Percentiles rank a stretch among this genome's conserved stretches.
Evolutionary conservation across 78 protist species (phyloP).

Genomic region (Ministeria vibrans): DNA sequence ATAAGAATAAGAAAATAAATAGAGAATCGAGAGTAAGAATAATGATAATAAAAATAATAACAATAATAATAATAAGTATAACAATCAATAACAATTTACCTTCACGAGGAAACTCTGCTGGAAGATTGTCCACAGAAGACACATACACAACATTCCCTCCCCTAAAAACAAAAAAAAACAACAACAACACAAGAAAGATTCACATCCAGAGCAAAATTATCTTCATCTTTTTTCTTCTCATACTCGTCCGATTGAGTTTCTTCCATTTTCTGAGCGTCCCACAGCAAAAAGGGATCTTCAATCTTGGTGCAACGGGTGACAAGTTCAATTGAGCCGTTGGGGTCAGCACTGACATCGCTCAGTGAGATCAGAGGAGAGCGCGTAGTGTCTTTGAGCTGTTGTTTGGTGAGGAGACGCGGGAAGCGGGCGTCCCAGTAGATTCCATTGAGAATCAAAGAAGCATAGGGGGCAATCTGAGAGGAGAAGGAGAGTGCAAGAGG

Average conservation of each 20-base stretch:
- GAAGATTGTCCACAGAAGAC: conserved; percentile 79
- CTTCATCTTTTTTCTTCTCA: too few relatives aligned
- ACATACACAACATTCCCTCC: conserved; percentile 70
- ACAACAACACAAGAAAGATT: background rate
- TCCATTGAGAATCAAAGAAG: conserved; percentile 47
- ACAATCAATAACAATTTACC: too few relatives aligned
- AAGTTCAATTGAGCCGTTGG: conserved; percentile 70
- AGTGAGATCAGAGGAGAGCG: conserved; percentile 46
- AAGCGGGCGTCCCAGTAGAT: conserved; percentile 84
- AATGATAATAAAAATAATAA: too few relatives aligned
- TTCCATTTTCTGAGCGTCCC: conserved; percentile 57
- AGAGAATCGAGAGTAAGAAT: too few relatives aligned
- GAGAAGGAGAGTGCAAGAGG: background rate
- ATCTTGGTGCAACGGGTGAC: conserved; percentile 67
- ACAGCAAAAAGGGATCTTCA: conserved; percentile 73
- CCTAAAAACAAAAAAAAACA: conserved; percentile 18
- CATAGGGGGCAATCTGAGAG: conserved; percentile 35
- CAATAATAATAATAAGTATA: too few relatives aligned
- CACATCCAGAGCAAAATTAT: background rate
- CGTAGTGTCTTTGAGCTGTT: conserved; percentile 39
- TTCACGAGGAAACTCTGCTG: conserved; percentile 87
- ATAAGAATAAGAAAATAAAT: too few relatives aligned
- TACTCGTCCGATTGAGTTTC: too few relatives aligned
- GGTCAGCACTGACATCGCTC: conserved; percentile 83
- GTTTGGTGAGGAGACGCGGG: conserved; percentile 74